Evolutionary conservation across 2,329 filamentous ascomycete species (phyloP), one percentile per base, ranked within the genome.

Genomic region (Apiospora hydei): DNA sequence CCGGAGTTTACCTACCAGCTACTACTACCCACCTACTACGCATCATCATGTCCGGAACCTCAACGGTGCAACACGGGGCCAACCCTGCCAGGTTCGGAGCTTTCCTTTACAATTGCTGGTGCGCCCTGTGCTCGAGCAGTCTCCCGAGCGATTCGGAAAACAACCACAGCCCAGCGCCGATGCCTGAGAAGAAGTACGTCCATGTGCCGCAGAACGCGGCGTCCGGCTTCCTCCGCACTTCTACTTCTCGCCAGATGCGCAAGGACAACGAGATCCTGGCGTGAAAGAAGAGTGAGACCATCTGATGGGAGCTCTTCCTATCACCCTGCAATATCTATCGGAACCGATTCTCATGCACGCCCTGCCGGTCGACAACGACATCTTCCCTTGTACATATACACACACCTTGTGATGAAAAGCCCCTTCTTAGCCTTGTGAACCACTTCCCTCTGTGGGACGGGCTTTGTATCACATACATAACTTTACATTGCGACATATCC

Each of bases 191-290:
- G 71, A 72, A 71, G 30, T 71, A 71, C 66, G 24, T 74, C 14
- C 76, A 83, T 73, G 75, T 78, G 13, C 85, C 85, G 3, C 82
- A 77, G n/a, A 81, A 86, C 72, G 84, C 85, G 1, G 82, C 81
- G 1, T 73, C 80, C 6, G 82, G 83, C 5, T 85, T 84, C 74
- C 75, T 87, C 69, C 81, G 77, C 75, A 86, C 83, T 8, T 80
- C 84, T 4, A 84, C 85, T 6, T 77, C 84, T 18, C 77, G 78
- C 57, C 76, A 77, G n/a, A 85, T 85, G 76, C 81, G 76, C 57
- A 78, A 78, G 72, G 79, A 80, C 30, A 84, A 82, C 70, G 75
- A 81, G n/a, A 76, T 82, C 13, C 68, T 81, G 13, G 34, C 13
- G 11, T 41, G 57, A 64, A 11, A 41, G 4, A 14, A 41, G 34